phyloP scores from a whole-genome alignment of 495 filamentous ascomycete genomes.

The Podospora fimiseda region DNA sequence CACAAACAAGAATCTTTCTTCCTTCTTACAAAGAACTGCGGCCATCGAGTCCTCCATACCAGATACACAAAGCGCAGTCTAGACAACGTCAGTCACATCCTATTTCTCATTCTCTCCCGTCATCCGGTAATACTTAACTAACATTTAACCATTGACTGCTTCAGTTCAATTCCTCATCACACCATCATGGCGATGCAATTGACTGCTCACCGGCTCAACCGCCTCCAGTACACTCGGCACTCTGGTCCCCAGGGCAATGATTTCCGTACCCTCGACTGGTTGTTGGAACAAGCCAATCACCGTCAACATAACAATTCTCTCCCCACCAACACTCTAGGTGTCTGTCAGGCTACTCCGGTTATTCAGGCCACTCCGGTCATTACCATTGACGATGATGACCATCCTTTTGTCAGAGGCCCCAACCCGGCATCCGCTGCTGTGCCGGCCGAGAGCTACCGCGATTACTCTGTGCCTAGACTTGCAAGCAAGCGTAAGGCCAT shows the following conservation, averaged over 20 bases:
- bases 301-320: no score
- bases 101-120: not conserved
- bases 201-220: not conserved
- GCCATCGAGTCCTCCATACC: not conserved
- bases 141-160: not conserved
- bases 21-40: not conserved
- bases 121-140: not conserved
- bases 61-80: not conserved
- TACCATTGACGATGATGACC: not conserved
- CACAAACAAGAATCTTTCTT: not conserved
- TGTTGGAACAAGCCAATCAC: no score
- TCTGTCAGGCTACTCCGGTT: no score
- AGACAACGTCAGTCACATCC: not conserved
- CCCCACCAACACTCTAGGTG: no score
- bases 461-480: no score
- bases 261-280: no score
- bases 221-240: not conserved
- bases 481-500: not conserved
- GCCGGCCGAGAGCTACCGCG: no score
- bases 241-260: not conserved
- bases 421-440: not conserved
- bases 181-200: not conserved
- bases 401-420: no score
- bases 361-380: not conserved
- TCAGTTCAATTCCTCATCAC: no score